Evolutionary conservation across 2,329 filamentous ascomycete species (phyloP).

Genomic region (Fusarium decemcellulare): DNA sequence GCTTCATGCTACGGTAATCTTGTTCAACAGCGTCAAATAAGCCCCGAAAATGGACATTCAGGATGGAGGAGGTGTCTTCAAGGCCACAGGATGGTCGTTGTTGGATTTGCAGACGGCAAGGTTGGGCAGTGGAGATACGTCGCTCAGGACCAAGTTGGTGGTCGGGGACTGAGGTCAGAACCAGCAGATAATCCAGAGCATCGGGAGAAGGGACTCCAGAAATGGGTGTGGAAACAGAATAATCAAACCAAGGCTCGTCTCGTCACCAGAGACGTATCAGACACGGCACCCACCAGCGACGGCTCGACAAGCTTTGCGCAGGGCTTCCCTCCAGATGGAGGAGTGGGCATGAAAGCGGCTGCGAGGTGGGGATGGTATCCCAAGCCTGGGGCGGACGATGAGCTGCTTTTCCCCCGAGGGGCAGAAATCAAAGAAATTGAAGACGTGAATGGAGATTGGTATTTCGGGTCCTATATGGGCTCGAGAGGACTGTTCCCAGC

Average conservation of each 20-base stretch:
- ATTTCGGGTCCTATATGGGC: slow-evolving; percentile 88
- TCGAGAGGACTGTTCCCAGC: slow-evolving; percentile 84
- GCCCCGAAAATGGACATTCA: slow-evolving; percentile 79
- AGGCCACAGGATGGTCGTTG: slow-evolving; percentile 87
- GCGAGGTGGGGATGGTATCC: slow-evolving; percentile 88
- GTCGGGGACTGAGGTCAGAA: slow-evolving; percentile 76
- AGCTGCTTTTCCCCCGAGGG: slow-evolving; percentile 86
- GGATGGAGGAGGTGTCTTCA: slow-evolving; percentile 88
- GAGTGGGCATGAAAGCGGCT: slow-evolving; percentile 73
- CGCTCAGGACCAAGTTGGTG: slow-evolving; percentile 83
- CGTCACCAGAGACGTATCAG: slow-evolving; percentile 66
- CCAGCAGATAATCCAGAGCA: slow-evolving; percentile 57
- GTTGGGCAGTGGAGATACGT: slow-evolving; percentile 78
- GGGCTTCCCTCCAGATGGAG: slow-evolving; percentile 81
- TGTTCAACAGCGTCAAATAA: slow-evolving; percentile 74
- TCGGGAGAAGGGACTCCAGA: slow-evolving; percentile 55
- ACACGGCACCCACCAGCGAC: slow-evolving; percentile 55
- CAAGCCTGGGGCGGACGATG: slow-evolving; percentile 74
- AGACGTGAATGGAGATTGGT: slow-evolving; percentile 94
- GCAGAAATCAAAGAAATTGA: slow-evolving; percentile 88
- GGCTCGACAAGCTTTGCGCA: slow-evolving; percentile 46
- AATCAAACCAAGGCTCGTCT: slow-evolving; percentile 60
- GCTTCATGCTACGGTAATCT: slow-evolving; percentile 81
- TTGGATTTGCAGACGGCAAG: slow-evolving; percentile 80
- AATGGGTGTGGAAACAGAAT: slow-evolving; percentile 67